Evolutionary conservation across 179 eudicot genomes (phyloP), one percentile per base, ranked within the genome.

Genomic region (Camellia oleifera): DNA sequence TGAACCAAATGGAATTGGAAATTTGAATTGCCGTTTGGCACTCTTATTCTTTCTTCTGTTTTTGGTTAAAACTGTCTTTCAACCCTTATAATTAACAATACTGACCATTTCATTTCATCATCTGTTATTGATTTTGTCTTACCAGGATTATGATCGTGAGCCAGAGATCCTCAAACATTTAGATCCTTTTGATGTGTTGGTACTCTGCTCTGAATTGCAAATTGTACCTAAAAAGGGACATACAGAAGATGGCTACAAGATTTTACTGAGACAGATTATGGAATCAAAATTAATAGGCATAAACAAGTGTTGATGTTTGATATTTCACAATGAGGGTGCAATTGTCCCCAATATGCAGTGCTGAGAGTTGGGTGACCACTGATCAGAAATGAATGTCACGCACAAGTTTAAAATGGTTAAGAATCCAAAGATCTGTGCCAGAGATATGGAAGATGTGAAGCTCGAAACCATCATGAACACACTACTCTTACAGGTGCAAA

Each of bases 101-200:
- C 61, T 1, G 15, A 23, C 76, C 26, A 2, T n/a, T 61, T 45
- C n/a, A 42, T n/a, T 45, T 60, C 54, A 9, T 46, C 10, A 11
- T 74, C 61, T 11, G 7, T 46, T 4, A 46, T 5, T 46, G 12
- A 44, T 57, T 67, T 81, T 8, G 13, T 70, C 40, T 73, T 18
- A 42, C 53, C 89, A 96, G 99, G 99, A 96, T 81, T 88, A 92
- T 79, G 94, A 96, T 77, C 90, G 98, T 79, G 97, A 91, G 78
- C 90, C 80, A 1, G 87, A 87, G 65, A 78, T 88, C 70, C 84
- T 94, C 77, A 60, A 80, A 5, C 75, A 83, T 12, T 85, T 96
- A 69, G 83, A 79, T 72, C 93, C 97, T 1, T 89, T 81, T 42
- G 89, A 88, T 72, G 94, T 91, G 68, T 86, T 92, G 69, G 92